These are phyloP conservation scores for Platismatia glauca DNA, from an alignment of 495 filamentous ascomycete genomes.

Conservation along the genomic window DNA sequence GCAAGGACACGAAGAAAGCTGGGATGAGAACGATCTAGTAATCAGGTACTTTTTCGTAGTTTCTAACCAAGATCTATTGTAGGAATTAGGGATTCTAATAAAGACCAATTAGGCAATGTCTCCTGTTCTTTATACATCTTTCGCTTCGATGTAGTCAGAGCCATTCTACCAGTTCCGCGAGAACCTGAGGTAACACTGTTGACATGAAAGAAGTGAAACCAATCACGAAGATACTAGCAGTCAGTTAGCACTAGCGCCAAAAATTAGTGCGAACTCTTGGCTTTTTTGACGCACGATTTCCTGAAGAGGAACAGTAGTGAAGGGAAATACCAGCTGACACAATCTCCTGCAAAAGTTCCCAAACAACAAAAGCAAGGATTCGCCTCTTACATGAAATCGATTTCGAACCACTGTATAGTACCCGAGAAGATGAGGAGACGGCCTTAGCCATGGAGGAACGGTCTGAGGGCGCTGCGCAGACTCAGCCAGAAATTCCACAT, in stretches of 20 bases:
- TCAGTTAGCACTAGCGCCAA: background rate
- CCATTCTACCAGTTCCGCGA: constrained; percentile 2
- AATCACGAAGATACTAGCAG: background rate
- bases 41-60: constrained; percentile 60
- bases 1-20: constrained; percentile 76
- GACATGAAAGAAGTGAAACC: background rate
- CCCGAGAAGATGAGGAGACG: constrained; percentile 12
- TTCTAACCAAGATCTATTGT: constrained; percentile 52
- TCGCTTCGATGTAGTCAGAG: background rate
- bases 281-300: constrained; percentile 3
- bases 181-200: background rate
- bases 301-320: background rate
- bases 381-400: background rate
- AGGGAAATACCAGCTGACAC: background rate
- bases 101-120: constrained; percentile 60
- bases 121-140: background rate
- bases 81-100: constrained; percentile 64
- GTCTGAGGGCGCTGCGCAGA: constrained; percentile 5
- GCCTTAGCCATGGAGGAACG: constrained; percentile 13
- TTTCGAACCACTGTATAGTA: background rate
- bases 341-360: background rate
- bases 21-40: constrained; percentile 68
- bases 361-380: background rate
- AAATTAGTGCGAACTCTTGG: constrained; percentile 3
- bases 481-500: background rate